Evolutionary conservation across 179 eudicot species (phyloP), one percentile per base, ranked within the genome.

Genomic region (Amaranthus tricolor): DNA sequence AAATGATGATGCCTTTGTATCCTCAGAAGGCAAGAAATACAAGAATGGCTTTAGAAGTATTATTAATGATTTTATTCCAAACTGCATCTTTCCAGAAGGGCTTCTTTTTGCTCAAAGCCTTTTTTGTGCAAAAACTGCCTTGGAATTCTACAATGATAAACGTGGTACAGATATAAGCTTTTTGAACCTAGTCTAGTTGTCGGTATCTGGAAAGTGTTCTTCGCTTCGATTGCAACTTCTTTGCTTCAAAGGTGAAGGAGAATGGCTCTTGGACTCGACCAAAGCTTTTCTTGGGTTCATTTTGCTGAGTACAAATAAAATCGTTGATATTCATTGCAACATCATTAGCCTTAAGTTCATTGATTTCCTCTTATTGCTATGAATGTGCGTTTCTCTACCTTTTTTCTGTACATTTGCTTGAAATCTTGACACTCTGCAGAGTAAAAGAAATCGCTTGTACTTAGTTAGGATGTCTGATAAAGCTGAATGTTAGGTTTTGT

Each of bases 241-340:
- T 59, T 52, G 72, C 72, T 68, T n/a, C 47, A 45, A 68, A 68
- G 60, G 45, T 68, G 13, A 68, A 52, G 24, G 51, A 24, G 59
- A 7, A 68, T 52, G 57, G 44, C 31, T 51, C 43, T 20, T 47
- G 2, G 12, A 21, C 72, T 21, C 54, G 31, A 51, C 72, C 59
- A 0, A 68, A 68, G 20, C 72, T 68, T 20, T 52, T 68, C 57
- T 51, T 21, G 6, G 58, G 40, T 31, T 31, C 40, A 31, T 31
- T 31, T 31, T 31, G 40, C 40, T 31, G 40, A 31, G 40, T 31
- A 31, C 40, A 31, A 31, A 31, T 31, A 31, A 31, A 31, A 31
- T 31, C 40, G 2, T 31, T 31, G 40, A 31, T 31, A 31, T 31
- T 31, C 40, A 31, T 31, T 31, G 40, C 40, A 31, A 31, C 40